phyloP scores from a whole-genome alignment of 1,284 basidiomycete genomes.

The Puccinia coronata region DNA sequence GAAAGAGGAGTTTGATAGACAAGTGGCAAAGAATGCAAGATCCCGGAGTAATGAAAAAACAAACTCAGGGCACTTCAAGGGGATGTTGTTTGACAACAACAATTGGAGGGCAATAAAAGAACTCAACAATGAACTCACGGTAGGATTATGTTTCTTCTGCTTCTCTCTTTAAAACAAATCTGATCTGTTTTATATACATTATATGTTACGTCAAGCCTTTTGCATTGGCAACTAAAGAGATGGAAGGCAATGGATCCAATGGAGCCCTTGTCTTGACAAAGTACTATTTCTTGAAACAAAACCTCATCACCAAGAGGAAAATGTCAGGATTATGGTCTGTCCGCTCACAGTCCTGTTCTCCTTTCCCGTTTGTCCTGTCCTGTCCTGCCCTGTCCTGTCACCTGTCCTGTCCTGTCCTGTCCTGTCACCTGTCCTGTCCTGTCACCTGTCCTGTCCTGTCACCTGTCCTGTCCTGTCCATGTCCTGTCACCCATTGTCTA shows the following conservation, averaged over 20 bases:
- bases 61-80: not conserved
- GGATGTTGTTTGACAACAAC: not conserved
- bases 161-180: not conserved
- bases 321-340: no score
- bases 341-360: no score
- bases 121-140: not conserved
- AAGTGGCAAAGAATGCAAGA: not conserved
- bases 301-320: not conserved
- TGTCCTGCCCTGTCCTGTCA: no score
- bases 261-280: not conserved
- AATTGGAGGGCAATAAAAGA: not conserved
- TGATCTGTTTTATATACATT: no score
- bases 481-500: no score
- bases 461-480: no score
- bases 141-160: not conserved
- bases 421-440: no score
- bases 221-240: not conserved
- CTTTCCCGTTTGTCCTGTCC: no score
- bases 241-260: constrained; percentile 27
- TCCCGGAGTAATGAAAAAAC: not conserved
- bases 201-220: not conserved
- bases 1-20: not conserved
- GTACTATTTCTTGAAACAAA: not conserved
- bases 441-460: no score
- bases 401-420: no score